Percentiles rank a stretch among this genome's conserved stretches.
Evolutionary conservation across 805 yeast genomes (phyloP).

Genomic region (Kodamaea sagamina): DNA sequence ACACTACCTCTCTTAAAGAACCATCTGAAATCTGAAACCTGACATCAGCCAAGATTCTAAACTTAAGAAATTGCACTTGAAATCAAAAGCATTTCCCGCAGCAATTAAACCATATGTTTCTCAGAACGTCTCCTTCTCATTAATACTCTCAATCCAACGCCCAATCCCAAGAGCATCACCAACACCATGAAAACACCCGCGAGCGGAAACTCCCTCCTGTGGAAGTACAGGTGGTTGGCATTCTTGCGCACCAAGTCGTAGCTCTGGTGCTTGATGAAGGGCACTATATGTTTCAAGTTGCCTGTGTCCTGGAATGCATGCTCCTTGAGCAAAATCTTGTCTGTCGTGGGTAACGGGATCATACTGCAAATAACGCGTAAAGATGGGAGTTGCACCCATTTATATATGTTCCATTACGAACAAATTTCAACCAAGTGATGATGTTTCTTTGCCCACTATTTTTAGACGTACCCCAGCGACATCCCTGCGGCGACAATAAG

Average conservation of each 20-base stretch:
- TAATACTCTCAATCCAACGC: neutral
- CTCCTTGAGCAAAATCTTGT: slow-evolving; percentile 23
- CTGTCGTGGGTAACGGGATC: slow-evolving; percentile 25
- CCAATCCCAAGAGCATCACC: neutral
- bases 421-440: too few species aligned
- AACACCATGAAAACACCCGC: neutral
- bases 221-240: slow-evolving; percentile 10
- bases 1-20: too few species aligned
- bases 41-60: too few species aligned
- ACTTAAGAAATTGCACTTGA: too few species aligned
- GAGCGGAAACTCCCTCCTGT: slow-evolving; percentile 4
- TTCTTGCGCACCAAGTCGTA: slow-evolving; percentile 18
- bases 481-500: too few species aligned
- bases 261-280: slow-evolving; percentile 25
- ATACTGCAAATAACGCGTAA: neutral
- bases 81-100: too few species aligned
- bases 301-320: slow-evolving; percentile 35
- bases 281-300: slow-evolving; percentile 25
- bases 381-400: neutral
- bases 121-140: neutral
- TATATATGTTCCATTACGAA: neutral
- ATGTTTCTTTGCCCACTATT: neutral
- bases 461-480: too few species aligned
- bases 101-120: slow-evolving; percentile 7
- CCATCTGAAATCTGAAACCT: too few species aligned